Base-by-base conservation (phyloP, 2,329 filamentous ascomycete genomes). In the Botrytis tulipae region DNA sequence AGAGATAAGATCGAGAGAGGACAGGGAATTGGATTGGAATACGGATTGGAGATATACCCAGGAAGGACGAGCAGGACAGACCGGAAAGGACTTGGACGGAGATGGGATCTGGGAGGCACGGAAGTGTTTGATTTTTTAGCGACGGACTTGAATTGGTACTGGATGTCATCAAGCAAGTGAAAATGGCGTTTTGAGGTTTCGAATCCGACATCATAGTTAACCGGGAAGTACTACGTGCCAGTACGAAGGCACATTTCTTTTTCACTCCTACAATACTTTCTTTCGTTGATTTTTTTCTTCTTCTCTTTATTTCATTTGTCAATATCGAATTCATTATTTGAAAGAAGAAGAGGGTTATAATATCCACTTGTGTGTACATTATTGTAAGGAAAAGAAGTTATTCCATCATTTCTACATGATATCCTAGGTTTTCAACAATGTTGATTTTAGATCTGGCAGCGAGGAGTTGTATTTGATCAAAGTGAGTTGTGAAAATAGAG, bases 131-230 rank as follows among this genome's bases (percentile, higher is more conserved):
- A 42, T 51, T 32, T 37, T 57, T 32, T 25, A 68, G 35, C 48
- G 66, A 32, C 37, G 18, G 10, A 7, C 48, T 40, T 32, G 66
- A 51, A 25, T 42, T 48, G 20, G 35, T 29, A 32, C 65, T 40
- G 65, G 46, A 54, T 40, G 35, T 40, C n/a, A 29, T 40, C 65
- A 54, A 68, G 32, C 35, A 54, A 68, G 46, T 68, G 65, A 40
- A 18, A 48, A 57, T 32, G 66, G 66, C 66, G 66, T 68, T 68
- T 35, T 44, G 10, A 12, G 61, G 25, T 44, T 65, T 46, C 10
- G 16, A 63, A 29, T 29, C 61, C 14, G n/a, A 25, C 8, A 18
- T 20, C 37, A 29, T 63, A 63, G n/a, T 44, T 29, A 6, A 22
- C n/a, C 4, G 16, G 9, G 40, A 44, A 44, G 14, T 7, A 40